Evolutionary conservation across 208 protist species (phyloP).

Genomic region (Trypanosoma lewisi): DNA sequence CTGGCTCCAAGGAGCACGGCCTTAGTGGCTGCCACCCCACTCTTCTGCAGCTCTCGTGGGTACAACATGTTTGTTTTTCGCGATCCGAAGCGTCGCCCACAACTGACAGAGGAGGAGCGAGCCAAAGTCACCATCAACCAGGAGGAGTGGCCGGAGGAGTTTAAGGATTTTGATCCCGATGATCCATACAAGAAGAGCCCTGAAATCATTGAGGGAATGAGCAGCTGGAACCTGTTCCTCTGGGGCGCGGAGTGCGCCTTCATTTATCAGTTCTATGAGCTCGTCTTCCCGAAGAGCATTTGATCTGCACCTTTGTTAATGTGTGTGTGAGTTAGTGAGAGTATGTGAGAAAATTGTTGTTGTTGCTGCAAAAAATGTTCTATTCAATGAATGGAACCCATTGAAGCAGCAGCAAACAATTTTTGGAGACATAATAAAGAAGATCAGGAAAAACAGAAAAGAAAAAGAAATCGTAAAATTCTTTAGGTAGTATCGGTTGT

Average conservation of each 20-base stretch:
- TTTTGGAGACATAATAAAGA: not conserved
- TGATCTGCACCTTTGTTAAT: slow-evolving; percentile 22
- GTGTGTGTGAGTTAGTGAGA: too few relatives aligned
- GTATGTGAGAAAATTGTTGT: too few relatives aligned
- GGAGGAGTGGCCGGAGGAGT: slow-evolving; percentile 87
- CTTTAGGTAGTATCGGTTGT: slow-evolving; percentile 16
- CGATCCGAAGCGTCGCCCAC: slow-evolving; percentile 84
- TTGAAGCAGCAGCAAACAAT: not conserved
- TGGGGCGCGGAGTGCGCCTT: slow-evolving; percentile 88
- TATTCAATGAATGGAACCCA: not conserved
- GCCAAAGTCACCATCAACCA: slow-evolving; percentile 89
- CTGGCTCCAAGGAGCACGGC: slow-evolving; percentile 44
- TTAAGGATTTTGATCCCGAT: slow-evolving; percentile 88
- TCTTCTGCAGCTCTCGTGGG: slow-evolving; percentile 47
- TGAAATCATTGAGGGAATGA: slow-evolving; percentile 81
- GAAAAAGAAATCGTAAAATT: slow-evolving; percentile 5
- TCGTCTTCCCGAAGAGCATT: slow-evolving; percentile 87
- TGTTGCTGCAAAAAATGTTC: slow-evolving; percentile 6
- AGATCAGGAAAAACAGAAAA: not conserved
- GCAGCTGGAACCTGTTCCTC: slow-evolving; percentile 88
- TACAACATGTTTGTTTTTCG: slow-evolving; percentile 90
- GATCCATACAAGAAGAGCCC: slow-evolving; percentile 92
- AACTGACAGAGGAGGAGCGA: slow-evolving; percentile 83
- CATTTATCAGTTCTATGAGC: slow-evolving; percentile 90
- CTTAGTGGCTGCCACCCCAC: slow-evolving; percentile 31